These are phyloP conservation scores for Botrytis hyacinthi DNA, from an alignment of 2,329 filamentous ascomycete species.

Conservation along the genomic window DNA sequence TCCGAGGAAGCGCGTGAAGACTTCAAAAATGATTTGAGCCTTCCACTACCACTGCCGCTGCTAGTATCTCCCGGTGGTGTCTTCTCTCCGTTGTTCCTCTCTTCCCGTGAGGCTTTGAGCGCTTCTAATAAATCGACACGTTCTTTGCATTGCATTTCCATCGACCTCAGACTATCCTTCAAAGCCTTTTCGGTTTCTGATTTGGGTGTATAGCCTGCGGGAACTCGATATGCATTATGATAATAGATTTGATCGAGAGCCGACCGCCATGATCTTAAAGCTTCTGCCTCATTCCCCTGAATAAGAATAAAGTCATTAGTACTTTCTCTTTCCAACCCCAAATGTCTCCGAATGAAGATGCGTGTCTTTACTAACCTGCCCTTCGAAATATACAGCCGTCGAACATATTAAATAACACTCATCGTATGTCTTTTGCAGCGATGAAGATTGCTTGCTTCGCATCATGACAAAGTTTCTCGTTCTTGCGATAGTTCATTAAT, in stretches of 20 bases:
- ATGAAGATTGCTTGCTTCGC: constrained; percentile 62
- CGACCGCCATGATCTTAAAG: constrained; percentile 83
- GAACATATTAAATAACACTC: constrained; percentile 94
- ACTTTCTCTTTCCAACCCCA: background rate
- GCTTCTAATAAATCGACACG: constrained; percentile 85
- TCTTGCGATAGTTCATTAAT: constrained; percentile 5
- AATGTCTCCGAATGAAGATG: background rate
- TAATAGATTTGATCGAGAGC: constrained; percentile 88
- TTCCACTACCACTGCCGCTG: constrained; percentile 13
- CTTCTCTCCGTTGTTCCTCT: constrained; percentile 64
- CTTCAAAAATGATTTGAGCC: constrained; percentile 19
- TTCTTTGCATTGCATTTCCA: constrained; percentile 92
- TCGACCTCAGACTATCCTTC: constrained; percentile 73
- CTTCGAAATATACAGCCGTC: constrained; percentile 93
- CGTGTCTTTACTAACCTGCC: constrained; percentile 59
- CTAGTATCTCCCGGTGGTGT: constrained; percentile 80
- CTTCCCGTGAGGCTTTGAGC: constrained; percentile 63
- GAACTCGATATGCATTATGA: constrained; percentile 73
- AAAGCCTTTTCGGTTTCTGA: constrained; percentile 82
- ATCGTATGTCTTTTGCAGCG: constrained; percentile 95
- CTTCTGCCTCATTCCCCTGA: constrained; percentile 88
- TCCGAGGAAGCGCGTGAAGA: constrained; percentile 14
- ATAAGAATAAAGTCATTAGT: background rate
- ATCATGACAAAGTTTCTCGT: constrained; percentile 38
- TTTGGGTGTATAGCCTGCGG: constrained; percentile 65